A percentile compares a stretch with the other conserved stretches of the same genome.
These are phyloP conservation scores for Henckelia pumila DNA, from an alignment of 257 asterid genomes.

Conservation along the genomic window DNA sequence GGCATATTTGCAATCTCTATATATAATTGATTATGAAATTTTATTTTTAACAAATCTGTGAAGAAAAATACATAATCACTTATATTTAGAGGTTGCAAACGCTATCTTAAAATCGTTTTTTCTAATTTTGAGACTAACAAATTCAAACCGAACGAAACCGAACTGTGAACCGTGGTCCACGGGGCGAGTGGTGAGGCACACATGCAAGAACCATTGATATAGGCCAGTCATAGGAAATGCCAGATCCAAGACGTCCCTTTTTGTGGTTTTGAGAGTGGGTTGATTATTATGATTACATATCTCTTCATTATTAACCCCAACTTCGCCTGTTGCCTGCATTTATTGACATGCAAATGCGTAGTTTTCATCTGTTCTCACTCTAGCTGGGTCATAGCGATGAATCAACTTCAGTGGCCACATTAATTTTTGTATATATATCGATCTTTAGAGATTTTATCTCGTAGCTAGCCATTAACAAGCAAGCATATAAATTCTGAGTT, in stretches of 20 bases:
- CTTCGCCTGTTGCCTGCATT: neutral
- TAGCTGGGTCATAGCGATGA: neutral
- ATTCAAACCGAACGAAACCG: too few species aligned
- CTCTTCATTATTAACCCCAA: neutral
- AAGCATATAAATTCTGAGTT: neutral
- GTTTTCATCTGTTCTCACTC: neutral
- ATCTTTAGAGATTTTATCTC: neutral
- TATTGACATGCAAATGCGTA: neutral
- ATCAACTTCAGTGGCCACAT: neutral
- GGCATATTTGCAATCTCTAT: too few species aligned
- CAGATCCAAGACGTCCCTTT: neutral
- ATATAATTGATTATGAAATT: too few species aligned
- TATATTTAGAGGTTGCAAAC: too few species aligned
- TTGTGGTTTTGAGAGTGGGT: neutral
- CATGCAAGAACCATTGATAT: neutral
- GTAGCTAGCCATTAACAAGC: neutral
- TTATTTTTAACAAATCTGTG: too few species aligned
- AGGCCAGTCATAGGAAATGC: neutral
- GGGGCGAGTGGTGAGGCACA: neutral
- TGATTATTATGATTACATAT: neutral
- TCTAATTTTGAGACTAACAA: too few species aligned
- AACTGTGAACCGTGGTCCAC: too few species aligned
- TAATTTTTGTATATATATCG: neutral
- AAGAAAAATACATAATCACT: too few species aligned
- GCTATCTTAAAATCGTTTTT: too few species aligned